phyloP scores from a whole-genome alignment of 108 stramenopile genomes.

The Mayamaea pseudoterrestris region DNA sequence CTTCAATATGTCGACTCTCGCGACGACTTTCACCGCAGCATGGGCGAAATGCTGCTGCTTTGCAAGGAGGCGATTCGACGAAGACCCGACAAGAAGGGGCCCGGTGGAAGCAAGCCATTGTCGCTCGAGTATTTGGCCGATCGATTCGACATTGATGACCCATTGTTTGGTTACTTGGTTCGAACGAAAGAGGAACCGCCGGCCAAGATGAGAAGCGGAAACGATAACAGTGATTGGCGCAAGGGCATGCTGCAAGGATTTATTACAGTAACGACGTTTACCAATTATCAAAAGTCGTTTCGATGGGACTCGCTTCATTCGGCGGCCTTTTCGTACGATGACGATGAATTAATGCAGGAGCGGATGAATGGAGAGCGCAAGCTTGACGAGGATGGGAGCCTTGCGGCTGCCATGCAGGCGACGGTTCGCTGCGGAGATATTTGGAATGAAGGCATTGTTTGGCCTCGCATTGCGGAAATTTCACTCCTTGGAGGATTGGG shows the following conservation, averaged over 20 bases:
- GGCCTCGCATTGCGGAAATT: conserved; percentile 83
- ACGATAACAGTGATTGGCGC: conserved; percentile 22
- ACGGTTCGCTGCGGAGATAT: conserved; percentile 78
- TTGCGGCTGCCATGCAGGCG: conserved; percentile 50
- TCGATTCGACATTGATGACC: conserved; percentile 87
- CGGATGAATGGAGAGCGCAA: conserved; percentile 25
- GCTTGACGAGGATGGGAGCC: conserved; percentile 43
- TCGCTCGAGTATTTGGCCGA: conserved; percentile 88
- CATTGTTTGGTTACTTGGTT: conserved; percentile 63
- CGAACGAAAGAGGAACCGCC: conserved; percentile 27
- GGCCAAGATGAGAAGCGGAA: conserved; percentile 12
- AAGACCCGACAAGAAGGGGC: conserved; percentile 6
- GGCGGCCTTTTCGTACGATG: conserved; percentile 59
- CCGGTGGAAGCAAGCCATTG: conserved; percentile 46
- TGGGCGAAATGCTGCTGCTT: conserved; percentile 74
- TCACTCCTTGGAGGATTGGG: conserved; percentile 66
- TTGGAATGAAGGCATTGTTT: conserved; percentile 84
- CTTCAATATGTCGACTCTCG: conserved; percentile 49
- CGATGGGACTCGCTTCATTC: conserved; percentile 83
- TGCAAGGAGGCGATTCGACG: conserved; percentile 83
- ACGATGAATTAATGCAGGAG: conserved; percentile 21
- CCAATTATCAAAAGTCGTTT: conserved; percentile 78
- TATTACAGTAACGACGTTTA: conserved; percentile 80
- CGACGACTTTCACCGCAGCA: conserved; percentile 59
- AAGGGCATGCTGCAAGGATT: conserved; percentile 84